Evolutionary conservation across 2,329 filamentous ascomycete genomes (phyloP).

Genomic region (Epichloe baconii): DNA sequence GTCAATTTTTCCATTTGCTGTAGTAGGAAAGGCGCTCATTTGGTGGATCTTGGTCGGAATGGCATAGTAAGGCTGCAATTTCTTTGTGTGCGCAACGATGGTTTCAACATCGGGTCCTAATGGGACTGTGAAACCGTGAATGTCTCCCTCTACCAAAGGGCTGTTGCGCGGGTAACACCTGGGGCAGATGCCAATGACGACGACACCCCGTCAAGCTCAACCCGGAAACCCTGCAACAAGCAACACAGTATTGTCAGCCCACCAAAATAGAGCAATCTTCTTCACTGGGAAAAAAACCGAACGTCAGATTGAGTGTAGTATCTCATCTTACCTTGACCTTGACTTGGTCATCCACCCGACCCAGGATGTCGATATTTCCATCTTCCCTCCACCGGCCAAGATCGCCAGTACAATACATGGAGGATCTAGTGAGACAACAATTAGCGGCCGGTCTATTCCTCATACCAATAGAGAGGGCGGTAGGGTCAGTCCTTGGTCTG

Average conservation of each 20-base stretch:
- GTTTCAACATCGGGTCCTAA: conserved; percentile 19
- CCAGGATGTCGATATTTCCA: conserved; percentile 40
- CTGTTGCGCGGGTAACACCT: conserved; percentile 33
- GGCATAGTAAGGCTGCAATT: conserved; percentile 40
- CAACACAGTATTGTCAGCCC: not conserved
- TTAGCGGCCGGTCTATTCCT: conserved; percentile 3
- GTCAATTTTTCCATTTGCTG: conserved; percentile 43
- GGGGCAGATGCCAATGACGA: conserved; percentile 33
- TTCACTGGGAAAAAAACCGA: not conserved
- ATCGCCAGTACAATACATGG: conserved; percentile 50
- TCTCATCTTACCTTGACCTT: conserved; percentile 37
- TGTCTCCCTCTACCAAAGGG: conserved; percentile 32
- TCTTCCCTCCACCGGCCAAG: conserved; percentile 40
- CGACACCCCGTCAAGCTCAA: conserved; percentile 46
- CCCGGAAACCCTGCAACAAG: conserved; percentile 36
- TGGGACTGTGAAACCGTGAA: conserved; percentile 38
- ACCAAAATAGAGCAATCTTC: not conserved
- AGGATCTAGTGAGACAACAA: conserved; percentile 17
- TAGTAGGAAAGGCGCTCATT: conserved; percentile 33
- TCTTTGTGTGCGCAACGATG: conserved; percentile 27
- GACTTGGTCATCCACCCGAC: conserved; percentile 47
- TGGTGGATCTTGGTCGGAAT: conserved; percentile 33
- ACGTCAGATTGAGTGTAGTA: not conserved
- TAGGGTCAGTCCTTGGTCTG: not conserved
- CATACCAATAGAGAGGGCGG: conserved; percentile 1